phyloP scores from a whole-genome alignment of 176 grass and related monocot species.

The Puccinellia tenuiflora region DNA sequence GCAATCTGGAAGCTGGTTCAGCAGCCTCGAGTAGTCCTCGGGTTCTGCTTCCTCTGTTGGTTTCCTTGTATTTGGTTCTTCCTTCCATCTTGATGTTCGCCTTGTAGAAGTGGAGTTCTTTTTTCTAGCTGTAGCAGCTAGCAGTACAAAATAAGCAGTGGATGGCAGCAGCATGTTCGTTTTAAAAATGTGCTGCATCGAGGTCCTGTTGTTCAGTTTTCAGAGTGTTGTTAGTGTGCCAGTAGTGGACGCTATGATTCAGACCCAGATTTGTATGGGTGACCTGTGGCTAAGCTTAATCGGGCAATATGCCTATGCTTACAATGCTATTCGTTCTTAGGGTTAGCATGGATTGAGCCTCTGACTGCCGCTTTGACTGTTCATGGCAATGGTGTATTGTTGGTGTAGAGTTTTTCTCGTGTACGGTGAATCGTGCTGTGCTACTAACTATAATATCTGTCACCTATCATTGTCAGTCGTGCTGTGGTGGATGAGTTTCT shows the following conservation, averaged over 20 bases:
- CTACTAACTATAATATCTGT: too few relatives aligned
- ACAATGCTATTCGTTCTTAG: too few relatives aligned
- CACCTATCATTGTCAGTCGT: too few relatives aligned
- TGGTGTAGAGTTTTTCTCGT: too few relatives aligned
- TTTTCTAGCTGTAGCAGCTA: neutral
- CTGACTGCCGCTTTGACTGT: neutral
- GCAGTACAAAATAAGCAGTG: neutral
- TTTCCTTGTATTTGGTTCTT: constrained; percentile 28
- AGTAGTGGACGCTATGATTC: neutral
- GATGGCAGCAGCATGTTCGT: constrained; percentile 6
- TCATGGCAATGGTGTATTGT: neutral
- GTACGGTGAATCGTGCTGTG: too few relatives aligned
- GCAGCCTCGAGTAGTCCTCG: neutral
- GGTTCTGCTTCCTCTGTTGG: constrained; percentile 16
- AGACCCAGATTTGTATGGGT: neutral
- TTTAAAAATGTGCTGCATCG: constrained; percentile 35
- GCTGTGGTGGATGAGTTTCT: too few relatives aligned
- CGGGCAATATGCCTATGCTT: too few relatives aligned
- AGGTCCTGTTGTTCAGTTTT: neutral
- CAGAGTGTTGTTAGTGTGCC: neutral
- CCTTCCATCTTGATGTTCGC: constrained; percentile 25
- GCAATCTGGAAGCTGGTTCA: neutral
- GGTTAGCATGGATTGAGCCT: neutral
- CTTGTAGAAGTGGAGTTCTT: neutral
- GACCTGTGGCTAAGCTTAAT: neutral